Base-by-base conservation (phyloP, 495 filamentous ascomycete genomes). In the Aspergillus hancockii region DNA sequence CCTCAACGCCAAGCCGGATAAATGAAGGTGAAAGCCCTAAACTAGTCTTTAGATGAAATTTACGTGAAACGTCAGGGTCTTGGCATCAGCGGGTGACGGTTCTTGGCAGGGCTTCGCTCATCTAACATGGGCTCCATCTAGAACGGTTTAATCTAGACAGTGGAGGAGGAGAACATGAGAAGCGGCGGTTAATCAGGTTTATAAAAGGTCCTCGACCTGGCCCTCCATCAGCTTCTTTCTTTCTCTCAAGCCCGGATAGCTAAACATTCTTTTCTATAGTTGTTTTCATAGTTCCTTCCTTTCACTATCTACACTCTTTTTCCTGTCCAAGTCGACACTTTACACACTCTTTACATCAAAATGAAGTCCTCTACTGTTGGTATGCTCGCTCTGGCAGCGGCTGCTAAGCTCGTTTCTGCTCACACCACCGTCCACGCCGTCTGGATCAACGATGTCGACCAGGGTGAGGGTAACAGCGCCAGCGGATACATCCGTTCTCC, bases 361-460 rank as follows among this genome's bases (percentile, higher is more conserved):
- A 67, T 67, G 64, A 67, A 67, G 64, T 25, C 60, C 49, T 61
- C 54, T 22, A 56, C 58, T 28, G 57, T 55, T 49, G 59, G 64
- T 32, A 25, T 67, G 49, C 58, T 67, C 64, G 64, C 64, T 64
- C 64, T 67, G 61, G 64, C 64, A 64, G 64, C 64, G 53, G 60
- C 61, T 46, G 56, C 64, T n/a, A 62, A 64, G 56, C 56, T 67
- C 46, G 64, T 52, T 49, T 57, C 22, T 40, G 58, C 64, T 49
- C 64, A 67, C 59, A 30, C 64, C 59, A 67, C 64, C 52, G 61
- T 67, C 61, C 53, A 60, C 34, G 64, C 64, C 56, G 55, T 67
- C 56, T 67, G 61, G 61, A 60, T 67, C 55, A 67, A 67, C 61
- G 64, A 61, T 36, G 64, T 58, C 22, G 64, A 67, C 59, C 61